Base-by-base conservation (phyloP, 1,139 yeast species). In the Saccharomyces hybrid region DNA sequence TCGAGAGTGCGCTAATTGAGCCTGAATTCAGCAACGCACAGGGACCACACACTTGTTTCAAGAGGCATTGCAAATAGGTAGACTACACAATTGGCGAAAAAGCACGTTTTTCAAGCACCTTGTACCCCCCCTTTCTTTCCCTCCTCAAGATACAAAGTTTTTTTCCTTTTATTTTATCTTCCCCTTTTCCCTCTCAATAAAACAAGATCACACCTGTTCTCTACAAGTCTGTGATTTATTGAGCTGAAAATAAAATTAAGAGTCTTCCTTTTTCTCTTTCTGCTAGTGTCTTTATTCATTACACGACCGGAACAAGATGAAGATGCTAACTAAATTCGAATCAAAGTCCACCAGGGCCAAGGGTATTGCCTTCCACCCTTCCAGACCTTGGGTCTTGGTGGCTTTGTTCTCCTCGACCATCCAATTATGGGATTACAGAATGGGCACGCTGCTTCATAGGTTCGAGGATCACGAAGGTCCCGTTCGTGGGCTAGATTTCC, bases 391-490 rank as follows among this genome's bases (percentile, higher is more conserved):
- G 98, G 88, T 89, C 54, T 79, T 95, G 65, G 98, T 93, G 41
- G 90, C 98, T 4, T 79, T 95, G 61, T 95, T 91, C 73, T 88
- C 97, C 26, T 89, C 97, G 31, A 89, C 97, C 19, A 91, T 93
- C 70, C 99, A 93, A 73, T 78, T 93, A 61, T 95, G 99, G 99
- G 99, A 95, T 73, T 95, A 95, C 74, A 84, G 99, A 70, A 95
- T 95, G 99, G 99, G 99, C 50, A 90, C 98, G 2, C 77, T 95
- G 68, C 85, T 95, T 71, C 99, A 91, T 71, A 81, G 97, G 56
- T 95, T 90, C 68, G 99, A 95, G 73, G 99, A 93, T 64, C 99
- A 95, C 70, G 97, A 88, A 65, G 99, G 99, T 28, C 98, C 99
- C 5, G 99, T 95, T 34, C 83, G 99, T 73, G 85, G 93, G 60